phyloP scores from a whole-genome alignment of 192 early-diverging fungal species.

The Chytriomyces sp. region DNA sequence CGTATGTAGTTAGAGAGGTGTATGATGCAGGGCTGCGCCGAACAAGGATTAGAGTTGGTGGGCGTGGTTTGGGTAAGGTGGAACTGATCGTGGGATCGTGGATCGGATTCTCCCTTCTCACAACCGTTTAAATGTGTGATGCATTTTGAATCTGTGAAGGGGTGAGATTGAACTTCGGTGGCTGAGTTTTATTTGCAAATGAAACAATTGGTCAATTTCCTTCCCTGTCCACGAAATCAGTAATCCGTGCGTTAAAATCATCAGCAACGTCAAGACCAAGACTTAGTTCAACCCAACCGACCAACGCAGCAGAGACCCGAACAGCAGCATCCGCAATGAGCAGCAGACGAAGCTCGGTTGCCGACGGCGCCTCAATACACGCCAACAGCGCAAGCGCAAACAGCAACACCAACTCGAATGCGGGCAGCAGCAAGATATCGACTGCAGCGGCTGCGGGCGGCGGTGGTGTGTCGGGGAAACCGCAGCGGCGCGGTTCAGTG shows the following conservation, averaged over 20 bases:
- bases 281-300: no score
- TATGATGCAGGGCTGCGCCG: background rate
- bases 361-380: no score
- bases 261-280: no score
- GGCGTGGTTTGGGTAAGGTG: slow-evolving; percentile 18
- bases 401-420: no score
- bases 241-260: no score
- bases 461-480: background rate
- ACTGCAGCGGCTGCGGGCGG: background rate
- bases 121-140: background rate
- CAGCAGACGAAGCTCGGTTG: no score
- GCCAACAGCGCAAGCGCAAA: no score
- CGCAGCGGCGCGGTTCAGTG: background rate
- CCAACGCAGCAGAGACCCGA: no score
- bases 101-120: background rate
- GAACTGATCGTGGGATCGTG: slow-evolving; percentile 8
- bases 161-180: slow-evolving; percentile 12
- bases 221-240: no score
- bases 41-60: slow-evolving; percentile 16
- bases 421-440: background rate
- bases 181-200: background rate
- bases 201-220: no score
- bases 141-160: no score
- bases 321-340: no score
- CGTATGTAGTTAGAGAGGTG: slow-evolving; percentile 10